Base-by-base conservation (phyloP, 2,329 filamentous ascomycete species). In the Drechslera avenae region DNA sequence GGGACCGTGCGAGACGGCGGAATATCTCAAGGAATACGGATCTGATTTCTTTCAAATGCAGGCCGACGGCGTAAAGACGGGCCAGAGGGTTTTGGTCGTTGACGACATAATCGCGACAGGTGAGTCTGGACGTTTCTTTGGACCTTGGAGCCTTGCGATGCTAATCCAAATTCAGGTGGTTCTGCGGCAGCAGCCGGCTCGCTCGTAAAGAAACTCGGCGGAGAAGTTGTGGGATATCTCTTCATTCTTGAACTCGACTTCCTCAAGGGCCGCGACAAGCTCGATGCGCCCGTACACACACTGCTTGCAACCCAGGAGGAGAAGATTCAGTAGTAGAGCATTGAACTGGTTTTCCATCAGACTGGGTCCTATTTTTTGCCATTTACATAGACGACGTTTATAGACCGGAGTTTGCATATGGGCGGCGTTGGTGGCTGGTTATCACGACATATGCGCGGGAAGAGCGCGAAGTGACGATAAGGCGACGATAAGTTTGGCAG, bases 21-120 rank as follows among this genome's bases (percentile, higher is more conserved):
- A 83, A 63, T 99, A 91, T 75, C 81, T 91, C 76, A 99, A 99
- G 83, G 94, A 99, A 77, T 99, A 99, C 71, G 94, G 94, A 58
- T 83, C 86, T 76, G 94, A 99, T 75, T 87, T 87, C 73, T 97
- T 99, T 80, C 90, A 97, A 82, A 95, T 99, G 81, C 94, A 99
- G 80, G 80, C 83, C 62, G 91, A 89, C 75, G 87, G 88, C 36
- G 87, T 99, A 68, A 87, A 89, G 78, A 82, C 85, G 43, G 92
- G 92, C 30, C 90, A 96, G 79, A 92, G 88, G 75, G 93, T 96
- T 50, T 79, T 99, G 56, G 83, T 99, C 60, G 91, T 99, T 26
- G 94, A 99, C 75, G 94, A 99, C 74, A 96, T 99, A 71, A 97
- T 99, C 78, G 94, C 94, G 50, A 99, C 94, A 60, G 93, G 93